Percentiles rank a stretch among this genome's conserved stretches.
phyloP scores from a whole-genome alignment of 176 grass and related monocot genomes.

The Oryza punctata region DNA sequence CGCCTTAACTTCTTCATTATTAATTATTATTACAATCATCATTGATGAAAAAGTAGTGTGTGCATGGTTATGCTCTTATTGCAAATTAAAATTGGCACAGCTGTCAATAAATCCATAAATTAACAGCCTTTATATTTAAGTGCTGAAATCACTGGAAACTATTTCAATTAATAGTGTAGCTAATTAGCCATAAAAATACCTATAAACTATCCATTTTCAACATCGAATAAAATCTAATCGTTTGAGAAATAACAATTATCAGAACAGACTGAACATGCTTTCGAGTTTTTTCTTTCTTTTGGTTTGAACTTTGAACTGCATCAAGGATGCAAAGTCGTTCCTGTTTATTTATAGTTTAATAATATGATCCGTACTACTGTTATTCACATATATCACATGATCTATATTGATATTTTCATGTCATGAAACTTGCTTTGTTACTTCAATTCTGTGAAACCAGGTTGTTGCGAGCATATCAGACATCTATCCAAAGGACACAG shows the following conservation, averaged over 20 bases:
- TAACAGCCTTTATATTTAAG: not conserved
- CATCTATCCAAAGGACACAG: slow-evolving; percentile 80
- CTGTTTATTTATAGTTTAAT: slow-evolving; percentile 16
- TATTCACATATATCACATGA: not conserved
- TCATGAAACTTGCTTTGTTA: not conserved
- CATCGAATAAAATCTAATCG: not conserved
- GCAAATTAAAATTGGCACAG: no score
- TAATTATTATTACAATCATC: not conserved
- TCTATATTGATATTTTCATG: slow-evolving; percentile 6
- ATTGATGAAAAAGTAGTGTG: not conserved
- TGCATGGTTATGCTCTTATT: not conserved
- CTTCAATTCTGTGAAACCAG: slow-evolving; percentile 46
- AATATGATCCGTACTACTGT: slow-evolving; percentile 6
- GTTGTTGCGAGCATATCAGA: slow-evolving; percentile 66
- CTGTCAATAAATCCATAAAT: not conserved
- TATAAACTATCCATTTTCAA: not conserved
- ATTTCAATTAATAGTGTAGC: not conserved
- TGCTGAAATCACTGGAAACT: not conserved
- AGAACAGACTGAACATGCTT: not conserved
- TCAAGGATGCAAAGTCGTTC: not conserved
- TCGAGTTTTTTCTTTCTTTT: not conserved
- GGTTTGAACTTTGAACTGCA: not conserved
- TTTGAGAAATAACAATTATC: not conserved
- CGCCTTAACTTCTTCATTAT: not conserved
- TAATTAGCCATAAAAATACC: not conserved